phyloP scores from a whole-genome alignment of 768 basidiomycete species.

The Phallus indusiatus region DNA sequence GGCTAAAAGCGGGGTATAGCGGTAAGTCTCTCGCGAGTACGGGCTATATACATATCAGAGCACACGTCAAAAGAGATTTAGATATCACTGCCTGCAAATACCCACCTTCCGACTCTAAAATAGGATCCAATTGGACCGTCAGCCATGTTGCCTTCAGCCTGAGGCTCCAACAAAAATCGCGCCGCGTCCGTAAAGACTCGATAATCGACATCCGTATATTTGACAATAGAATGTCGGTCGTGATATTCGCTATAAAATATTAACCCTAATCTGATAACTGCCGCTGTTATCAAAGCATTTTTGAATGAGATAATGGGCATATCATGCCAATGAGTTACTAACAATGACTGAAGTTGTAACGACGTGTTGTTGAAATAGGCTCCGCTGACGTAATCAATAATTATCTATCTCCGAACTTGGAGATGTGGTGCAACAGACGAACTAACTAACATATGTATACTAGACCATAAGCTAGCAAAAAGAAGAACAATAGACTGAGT shows the following conservation, averaged over 20 bases:
- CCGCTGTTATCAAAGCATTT: slow-evolving; percentile 43
- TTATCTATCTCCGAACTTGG: no score
- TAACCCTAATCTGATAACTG: slow-evolving; percentile 54
- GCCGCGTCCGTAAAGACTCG: slow-evolving; percentile 92
- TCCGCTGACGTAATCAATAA: no score
- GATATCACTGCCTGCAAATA: slow-evolving; percentile 11
- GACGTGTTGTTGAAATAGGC: no score
- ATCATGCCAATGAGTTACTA: background rate
- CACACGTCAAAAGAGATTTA: background rate
- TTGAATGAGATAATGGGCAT: slow-evolving; percentile 32
- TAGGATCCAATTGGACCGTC: slow-evolving; percentile 45
- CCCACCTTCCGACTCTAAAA: slow-evolving; percentile 67
- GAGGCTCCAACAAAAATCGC: slow-evolving; percentile 47
- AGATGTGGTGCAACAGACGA: no score
- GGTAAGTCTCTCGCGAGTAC: slow-evolving; percentile 85
- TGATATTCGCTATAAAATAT: slow-evolving; percentile 89
- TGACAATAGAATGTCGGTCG: slow-evolving; percentile 70
- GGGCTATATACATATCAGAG: slow-evolving; percentile 50
- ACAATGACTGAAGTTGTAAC: no score
- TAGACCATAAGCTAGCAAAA: background rate
- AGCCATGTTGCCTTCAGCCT: slow-evolving; percentile 34
- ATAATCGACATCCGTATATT: slow-evolving; percentile 99
- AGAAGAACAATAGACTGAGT: no score
- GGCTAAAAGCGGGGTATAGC: slow-evolving; percentile 92
- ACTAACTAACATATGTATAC: no score